Evolutionary conservation across 192 early-diverging fungal genomes (phyloP).

Genomic region (Backusella mclennaniae): DNA sequence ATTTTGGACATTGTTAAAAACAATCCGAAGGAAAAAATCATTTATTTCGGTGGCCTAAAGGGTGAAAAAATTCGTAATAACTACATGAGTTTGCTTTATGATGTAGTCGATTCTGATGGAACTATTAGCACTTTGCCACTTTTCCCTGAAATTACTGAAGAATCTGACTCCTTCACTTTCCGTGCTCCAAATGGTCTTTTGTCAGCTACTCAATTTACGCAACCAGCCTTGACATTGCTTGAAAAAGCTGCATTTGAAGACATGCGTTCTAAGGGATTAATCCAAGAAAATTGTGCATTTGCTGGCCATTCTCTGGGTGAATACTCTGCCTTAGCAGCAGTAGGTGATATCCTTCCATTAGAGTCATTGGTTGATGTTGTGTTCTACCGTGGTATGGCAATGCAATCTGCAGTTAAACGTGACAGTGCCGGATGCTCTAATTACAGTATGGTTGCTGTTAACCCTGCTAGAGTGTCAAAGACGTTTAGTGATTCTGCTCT

Average conservation of each 20-base stretch:
- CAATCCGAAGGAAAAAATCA: constrained; percentile 80
- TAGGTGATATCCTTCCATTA: constrained; percentile 83
- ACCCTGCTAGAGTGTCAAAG: constrained; percentile 81
- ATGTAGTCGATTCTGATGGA: constrained; percentile 74
- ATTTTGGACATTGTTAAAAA: constrained; percentile 88
- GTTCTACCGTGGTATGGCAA: constrained; percentile 96
- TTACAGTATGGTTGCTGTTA: constrained; percentile 94
- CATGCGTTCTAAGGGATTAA: constrained; percentile 83
- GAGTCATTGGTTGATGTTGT: constrained; percentile 88
- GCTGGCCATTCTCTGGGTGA: constrained; percentile 96
- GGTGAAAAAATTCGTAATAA: constrained; percentile 77
- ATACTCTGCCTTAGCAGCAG: constrained; percentile 86
- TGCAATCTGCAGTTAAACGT: constrained; percentile 90
- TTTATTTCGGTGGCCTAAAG: constrained; percentile 86
- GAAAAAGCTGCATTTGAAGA: constrained; percentile 91
- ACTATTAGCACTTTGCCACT: constrained; percentile 74
- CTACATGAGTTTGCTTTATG: constrained; percentile 90
- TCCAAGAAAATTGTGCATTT: constrained; percentile 79
- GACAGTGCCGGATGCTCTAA: constrained; percentile 75
- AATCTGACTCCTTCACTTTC: constrained; percentile 78
- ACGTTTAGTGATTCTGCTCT: constrained; percentile 87
- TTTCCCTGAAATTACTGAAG: constrained; percentile 82
- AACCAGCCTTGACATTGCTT: constrained; percentile 86
- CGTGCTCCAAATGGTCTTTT: constrained; percentile 80
- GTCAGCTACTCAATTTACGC: constrained; percentile 94